Percentiles rank a stretch among this genome's conserved stretches.
phyloP scores from a whole-genome alignment of 495 filamentous ascomycete genomes.

The Talaromyces ruber region DNA sequence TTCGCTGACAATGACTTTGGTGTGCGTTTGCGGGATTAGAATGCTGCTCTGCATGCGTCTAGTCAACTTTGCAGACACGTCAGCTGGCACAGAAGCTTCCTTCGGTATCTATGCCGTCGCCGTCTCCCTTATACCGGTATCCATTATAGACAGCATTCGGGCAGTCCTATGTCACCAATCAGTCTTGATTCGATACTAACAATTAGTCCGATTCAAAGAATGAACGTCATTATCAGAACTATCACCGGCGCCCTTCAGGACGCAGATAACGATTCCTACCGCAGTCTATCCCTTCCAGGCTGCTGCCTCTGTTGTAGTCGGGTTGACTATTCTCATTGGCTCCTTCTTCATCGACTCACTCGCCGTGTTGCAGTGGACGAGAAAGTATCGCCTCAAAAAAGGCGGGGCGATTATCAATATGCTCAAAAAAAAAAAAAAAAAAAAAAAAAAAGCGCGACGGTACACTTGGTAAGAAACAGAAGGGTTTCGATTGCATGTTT shows the following conservation, averaged over 20 bases:
- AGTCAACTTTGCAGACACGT: constrained; percentile 25
- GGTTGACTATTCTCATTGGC: constrained; percentile 20
- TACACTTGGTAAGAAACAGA: constrained; percentile 16
- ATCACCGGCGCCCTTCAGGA: constrained; percentile 36
- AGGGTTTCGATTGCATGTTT: constrained; percentile 24
- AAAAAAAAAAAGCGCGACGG: constrained; percentile 19
- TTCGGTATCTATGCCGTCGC: constrained; percentile 38
- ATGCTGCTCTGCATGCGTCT: constrained; percentile 34
- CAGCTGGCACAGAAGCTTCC: constrained; percentile 27
- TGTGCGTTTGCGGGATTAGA: constrained; percentile 26
- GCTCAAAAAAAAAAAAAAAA: constrained; percentile 16
- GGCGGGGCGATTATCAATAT: constrained; percentile 21
- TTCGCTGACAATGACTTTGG: constrained; percentile 7
- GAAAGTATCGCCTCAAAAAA: constrained; percentile 22
- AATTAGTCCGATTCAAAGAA: constrained; percentile 16
- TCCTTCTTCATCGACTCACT: constrained; percentile 15
- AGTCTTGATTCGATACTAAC: constrained; percentile 18
- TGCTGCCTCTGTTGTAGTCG: constrained; percentile 20
- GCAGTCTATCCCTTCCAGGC: constrained; percentile 31
- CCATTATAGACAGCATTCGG: constrained; percentile 36
- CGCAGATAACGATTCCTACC: constrained; percentile 29
- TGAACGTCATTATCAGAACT: constrained; percentile 36
- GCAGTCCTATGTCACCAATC: constrained; percentile 35
- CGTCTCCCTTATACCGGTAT: constrained; percentile 27
- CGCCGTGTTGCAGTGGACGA: constrained; percentile 32